A percentile compares a stretch with the other conserved stretches of the same genome.
Conservation (phyloP, 1,284 basidiomycete species). For the Ceratobasidium sp. region DNA sequence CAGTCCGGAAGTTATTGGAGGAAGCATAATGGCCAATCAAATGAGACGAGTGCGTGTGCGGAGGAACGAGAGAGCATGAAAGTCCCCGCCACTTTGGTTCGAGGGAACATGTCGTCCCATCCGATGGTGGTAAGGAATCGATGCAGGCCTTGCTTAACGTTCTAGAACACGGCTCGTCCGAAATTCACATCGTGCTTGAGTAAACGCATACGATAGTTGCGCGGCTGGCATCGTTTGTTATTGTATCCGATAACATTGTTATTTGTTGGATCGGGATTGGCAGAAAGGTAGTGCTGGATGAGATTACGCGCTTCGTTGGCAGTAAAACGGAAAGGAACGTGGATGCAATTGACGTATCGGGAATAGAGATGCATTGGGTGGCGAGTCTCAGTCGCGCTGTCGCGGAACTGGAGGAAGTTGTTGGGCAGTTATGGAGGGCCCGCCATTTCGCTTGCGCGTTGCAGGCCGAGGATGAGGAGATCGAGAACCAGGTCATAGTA, state of each 20-base stretch:
- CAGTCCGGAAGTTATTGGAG: too few relatives aligned
- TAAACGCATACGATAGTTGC: slow-evolving; percentile 98
- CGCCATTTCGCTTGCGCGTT: slow-evolving; percentile 96
- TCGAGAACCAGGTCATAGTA: slow-evolving; percentile 94
- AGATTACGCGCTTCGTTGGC: slow-evolving; percentile 98
- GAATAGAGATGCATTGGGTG: slow-evolving; percentile 97
- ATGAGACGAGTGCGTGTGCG: too few relatives aligned
- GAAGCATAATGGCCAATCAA: too few relatives aligned
- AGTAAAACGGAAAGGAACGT: slow-evolving; percentile 98
- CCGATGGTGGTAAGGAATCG: slow-evolving; percentile 98
- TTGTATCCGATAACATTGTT: slow-evolving; percentile 99
- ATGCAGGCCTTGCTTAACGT: slow-evolving; percentile 97
- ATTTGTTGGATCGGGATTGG: slow-evolving; percentile 98
- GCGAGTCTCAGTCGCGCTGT: slow-evolving; percentile 91
- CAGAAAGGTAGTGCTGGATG: slow-evolving; percentile 96
- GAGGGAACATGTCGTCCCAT: slow-evolving; percentile 92
- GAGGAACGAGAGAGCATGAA: too few relatives aligned
- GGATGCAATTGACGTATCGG: slow-evolving; percentile 92
- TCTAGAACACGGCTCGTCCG: slow-evolving; percentile 99
- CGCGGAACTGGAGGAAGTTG: slow-evolving; percentile 95
- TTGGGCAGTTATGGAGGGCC: slow-evolving; percentile 96
- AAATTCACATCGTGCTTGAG: slow-evolving; percentile 99
- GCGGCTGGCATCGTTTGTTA: slow-evolving; percentile 99
- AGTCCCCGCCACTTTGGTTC: too few relatives aligned
- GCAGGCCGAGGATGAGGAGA: slow-evolving; percentile 91